Evolutionary conservation across 139 green algal species (phyloP), one percentile per base, ranked within the genome.

Genomic region (Eudorina sp.): DNA sequence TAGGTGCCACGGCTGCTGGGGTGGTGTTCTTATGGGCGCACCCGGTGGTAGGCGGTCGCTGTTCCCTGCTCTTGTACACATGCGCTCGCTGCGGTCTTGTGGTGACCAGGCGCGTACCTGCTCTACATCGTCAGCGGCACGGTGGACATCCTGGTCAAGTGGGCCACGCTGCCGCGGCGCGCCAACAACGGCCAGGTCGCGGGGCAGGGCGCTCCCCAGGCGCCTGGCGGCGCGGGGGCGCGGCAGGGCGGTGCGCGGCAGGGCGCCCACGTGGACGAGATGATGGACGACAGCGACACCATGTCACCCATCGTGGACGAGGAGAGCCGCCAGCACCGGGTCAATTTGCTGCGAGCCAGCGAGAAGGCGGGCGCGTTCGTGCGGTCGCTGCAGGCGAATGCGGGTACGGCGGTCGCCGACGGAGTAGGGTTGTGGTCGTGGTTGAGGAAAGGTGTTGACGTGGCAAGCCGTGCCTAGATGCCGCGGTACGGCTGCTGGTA

Each of bases 41-140:
- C n/a, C n/a, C n/a, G n/a, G n/a, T n/a, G n/a, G n/a, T n/a, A n/a
- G n/a, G n/a, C n/a, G n/a, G n/a, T n/a, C n/a, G n/a, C n/a, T n/a
- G n/a, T n/a, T n/a, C n/a, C n/a, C n/a, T n/a, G n/a, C n/a, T n/a
- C n/a, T n/a, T n/a, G n/a, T n/a, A n/a, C n/a, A n/a, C n/a, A n/a
- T n/a, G n/a, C n/a, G n/a, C n/a, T n/a, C n/a, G n/a, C n/a, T n/a
- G n/a, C n/a, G n/a, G n/a, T n/a, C n/a, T n/a, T n/a, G n/a, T n/a
- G n/a, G 19, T 66, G 34, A 9, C 34, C 85, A 90, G 90, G 90
- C 70, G 84, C 62, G 4, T 90, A 88, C 82, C 68, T 94, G 53
- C 48, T 94, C 40, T 92, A 90, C 89, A 92, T 94, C n/a, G 55
- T 91, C 4, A 91, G 75, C 43, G 91, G 89, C 64, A 92, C 89